Evolutionary conservation across 495 filamentous ascomycete genomes (phyloP), one percentile per base, ranked within the genome.

Genomic region (Tirmania nivea): DNA sequence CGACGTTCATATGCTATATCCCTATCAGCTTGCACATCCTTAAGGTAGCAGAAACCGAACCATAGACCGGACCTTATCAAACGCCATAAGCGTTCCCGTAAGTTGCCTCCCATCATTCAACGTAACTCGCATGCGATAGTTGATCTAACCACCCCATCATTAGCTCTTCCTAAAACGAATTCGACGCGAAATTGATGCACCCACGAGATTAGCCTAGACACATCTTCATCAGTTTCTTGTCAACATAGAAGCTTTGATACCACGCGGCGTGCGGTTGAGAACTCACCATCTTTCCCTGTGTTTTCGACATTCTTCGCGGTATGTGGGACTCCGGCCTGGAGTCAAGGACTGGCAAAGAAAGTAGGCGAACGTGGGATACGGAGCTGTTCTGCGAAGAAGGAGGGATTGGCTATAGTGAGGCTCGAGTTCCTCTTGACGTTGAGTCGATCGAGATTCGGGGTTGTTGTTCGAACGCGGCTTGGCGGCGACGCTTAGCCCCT

Each of bases 221-320:
- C 52, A 65, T 55, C 61, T 64, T 65, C 61, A 65, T 94, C 75
- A 93, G 85, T 78, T 72, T 49, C 45, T 50, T 54, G 55, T 61
- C 55, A 61, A 64, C 61, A 45, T 19, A 48, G 54, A 61, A 63
- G 50, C 49, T 54, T 57, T 37, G 55, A 52, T 53, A 56, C 37
- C 52, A 56, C 31, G 47, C 19, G 52, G 51, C 49, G 57, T 50
- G 47, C 49, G 35, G 50, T 50, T 42, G 20, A 49, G 49, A 54
- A 77, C 86, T 80, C 73, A 96, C 90, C 90, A 97, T 96, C 76
- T 95, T 95, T 68, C 90, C 90, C 66, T 94, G 85, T 68, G 92
- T 92, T 76, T 94, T 94, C 59, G 81, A 79, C 81, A 93, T 89
- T 70, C 69, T 81, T 49, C 49, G 35, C 39, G 21, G 19, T 45